Evolutionary conservation across 305 asterid genomes (phyloP).

Genomic region (Fraxinus floribunda): DNA sequence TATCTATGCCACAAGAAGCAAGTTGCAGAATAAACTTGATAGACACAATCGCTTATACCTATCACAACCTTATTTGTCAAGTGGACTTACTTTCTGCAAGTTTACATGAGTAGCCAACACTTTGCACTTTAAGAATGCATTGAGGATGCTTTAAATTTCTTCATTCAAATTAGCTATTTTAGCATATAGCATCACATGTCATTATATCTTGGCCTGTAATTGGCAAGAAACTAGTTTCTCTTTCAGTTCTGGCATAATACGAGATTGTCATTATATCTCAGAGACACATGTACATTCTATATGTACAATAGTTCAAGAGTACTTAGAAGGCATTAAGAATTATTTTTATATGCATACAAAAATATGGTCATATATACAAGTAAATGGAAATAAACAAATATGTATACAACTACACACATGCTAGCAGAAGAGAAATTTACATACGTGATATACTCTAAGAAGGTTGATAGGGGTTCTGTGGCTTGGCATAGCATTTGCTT

Average conservation of each 20-base stretch:
- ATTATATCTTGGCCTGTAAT: neutral
- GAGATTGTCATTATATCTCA: neutral
- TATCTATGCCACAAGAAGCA: neutral
- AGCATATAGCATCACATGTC: neutral
- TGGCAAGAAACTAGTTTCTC: neutral
- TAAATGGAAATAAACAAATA: neutral
- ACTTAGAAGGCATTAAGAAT: neutral
- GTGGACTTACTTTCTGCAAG: neutral
- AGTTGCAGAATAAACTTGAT: neutral
- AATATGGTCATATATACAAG: neutral
- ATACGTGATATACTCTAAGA: slow-evolving; percentile 86
- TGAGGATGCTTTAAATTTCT: neutral
- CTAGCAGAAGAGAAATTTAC: slow-evolving; percentile 3
- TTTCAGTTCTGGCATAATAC: neutral
- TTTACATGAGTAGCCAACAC: neutral
- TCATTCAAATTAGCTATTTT: neutral
- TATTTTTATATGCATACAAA: neutral
- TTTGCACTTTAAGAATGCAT: neutral
- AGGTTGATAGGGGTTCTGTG: slow-evolving; percentile 91
- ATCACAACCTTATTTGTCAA: neutral
- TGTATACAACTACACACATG: neutral
- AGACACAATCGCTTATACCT: neutral
- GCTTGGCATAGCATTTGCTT: slow-evolving; percentile 96
- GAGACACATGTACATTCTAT: neutral
- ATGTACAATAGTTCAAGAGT: neutral